These are phyloP conservation scores for Penicillium lividum DNA, from an alignment of 495 filamentous ascomycete genomes.

Conservation along the genomic window DNA sequence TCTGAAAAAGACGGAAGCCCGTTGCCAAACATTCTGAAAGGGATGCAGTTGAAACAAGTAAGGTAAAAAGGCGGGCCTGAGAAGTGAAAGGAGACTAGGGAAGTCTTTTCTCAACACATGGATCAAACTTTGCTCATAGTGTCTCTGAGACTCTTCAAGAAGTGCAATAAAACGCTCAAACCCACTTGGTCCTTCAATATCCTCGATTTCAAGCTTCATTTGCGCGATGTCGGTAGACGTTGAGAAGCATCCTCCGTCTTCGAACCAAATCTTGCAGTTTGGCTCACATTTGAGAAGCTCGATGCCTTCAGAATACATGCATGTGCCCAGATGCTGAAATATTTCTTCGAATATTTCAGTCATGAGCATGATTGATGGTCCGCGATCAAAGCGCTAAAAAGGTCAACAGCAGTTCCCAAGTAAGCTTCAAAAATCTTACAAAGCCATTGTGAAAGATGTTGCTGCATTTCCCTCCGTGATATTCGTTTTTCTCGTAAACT, in stretches of 20 bases:
- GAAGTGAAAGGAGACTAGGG: constrained; percentile 51
- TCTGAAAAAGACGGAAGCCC: constrained; percentile 62
- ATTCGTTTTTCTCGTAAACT: constrained; percentile 12
- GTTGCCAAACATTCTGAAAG: constrained; percentile 61
- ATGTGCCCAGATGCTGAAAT: constrained; percentile 65
- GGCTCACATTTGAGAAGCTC: constrained; percentile 66
- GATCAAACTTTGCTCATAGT: constrained; percentile 62
- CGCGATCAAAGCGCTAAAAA: constrained; percentile 67
- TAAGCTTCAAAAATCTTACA: not conserved
- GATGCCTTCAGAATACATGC: constrained; percentile 55
- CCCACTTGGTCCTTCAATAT: constrained; percentile 63
- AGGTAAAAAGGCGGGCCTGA: constrained; percentile 50
- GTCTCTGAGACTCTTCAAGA: constrained; percentile 59
- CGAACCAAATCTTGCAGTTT: constrained; percentile 70
- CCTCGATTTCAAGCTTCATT: constrained; percentile 67
- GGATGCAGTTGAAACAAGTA: constrained; percentile 60
- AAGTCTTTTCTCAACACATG: constrained; percentile 67
- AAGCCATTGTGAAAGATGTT: constrained; percentile 1
- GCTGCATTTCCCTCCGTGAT: constrained; percentile 10
- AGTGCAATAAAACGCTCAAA: constrained; percentile 62
- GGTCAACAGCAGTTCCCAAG: not conserved
- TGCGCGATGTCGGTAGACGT: constrained; percentile 60
- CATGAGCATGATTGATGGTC: constrained; percentile 67
- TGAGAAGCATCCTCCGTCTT: constrained; percentile 57
- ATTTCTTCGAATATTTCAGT: constrained; percentile 63